These are phyloP conservation scores for Metarhizium guizhouense DNA, from an alignment of 2,329 filamentous ascomycete species.

Conservation along the genomic window DNA sequence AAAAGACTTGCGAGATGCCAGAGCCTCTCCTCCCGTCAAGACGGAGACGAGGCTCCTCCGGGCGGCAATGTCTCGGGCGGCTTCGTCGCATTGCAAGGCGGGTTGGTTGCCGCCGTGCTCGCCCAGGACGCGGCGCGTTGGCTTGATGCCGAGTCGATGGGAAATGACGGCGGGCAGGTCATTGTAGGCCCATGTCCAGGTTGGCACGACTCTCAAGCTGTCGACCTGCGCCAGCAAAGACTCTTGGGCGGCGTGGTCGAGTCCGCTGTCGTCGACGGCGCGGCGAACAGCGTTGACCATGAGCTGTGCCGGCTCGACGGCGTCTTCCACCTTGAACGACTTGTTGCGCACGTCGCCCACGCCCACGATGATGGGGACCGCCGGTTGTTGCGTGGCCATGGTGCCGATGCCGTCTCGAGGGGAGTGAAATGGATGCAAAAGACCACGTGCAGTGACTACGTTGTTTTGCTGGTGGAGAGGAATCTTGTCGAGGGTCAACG, in stretches of 20 bases:
- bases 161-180: conserved; percentile 48
- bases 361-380: conserved; percentile 48
- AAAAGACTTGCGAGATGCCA: conserved; percentile 41
- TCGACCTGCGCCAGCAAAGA: conserved; percentile 32
- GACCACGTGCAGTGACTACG: too few relatives aligned
- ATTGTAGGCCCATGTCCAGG: conserved; percentile 58
- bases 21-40: conserved; percentile 54
- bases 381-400: not conserved
- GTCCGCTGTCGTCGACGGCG: conserved; percentile 40
- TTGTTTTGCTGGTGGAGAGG: too few relatives aligned
- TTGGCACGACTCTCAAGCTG: conserved; percentile 49
- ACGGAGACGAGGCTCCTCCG: conserved; percentile 48
- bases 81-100: conserved; percentile 53
- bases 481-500: too few relatives aligned
- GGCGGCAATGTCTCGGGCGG: conserved; percentile 45
- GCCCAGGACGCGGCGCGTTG: conserved; percentile 39
- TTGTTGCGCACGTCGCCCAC: conserved; percentile 54
- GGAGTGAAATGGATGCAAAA: not conserved
- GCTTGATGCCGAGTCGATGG: conserved; percentile 35
- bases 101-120: conserved; percentile 58
- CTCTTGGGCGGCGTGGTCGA: conserved; percentile 9
- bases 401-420: not conserved
- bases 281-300: conserved; percentile 46
- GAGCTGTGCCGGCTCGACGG: conserved; percentile 48
- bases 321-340: conserved; percentile 33